Evolutionary conservation across 371 early-diverging fungal genomes (phyloP).

Genomic region (Apophysomyces trapeziformis): DNA sequence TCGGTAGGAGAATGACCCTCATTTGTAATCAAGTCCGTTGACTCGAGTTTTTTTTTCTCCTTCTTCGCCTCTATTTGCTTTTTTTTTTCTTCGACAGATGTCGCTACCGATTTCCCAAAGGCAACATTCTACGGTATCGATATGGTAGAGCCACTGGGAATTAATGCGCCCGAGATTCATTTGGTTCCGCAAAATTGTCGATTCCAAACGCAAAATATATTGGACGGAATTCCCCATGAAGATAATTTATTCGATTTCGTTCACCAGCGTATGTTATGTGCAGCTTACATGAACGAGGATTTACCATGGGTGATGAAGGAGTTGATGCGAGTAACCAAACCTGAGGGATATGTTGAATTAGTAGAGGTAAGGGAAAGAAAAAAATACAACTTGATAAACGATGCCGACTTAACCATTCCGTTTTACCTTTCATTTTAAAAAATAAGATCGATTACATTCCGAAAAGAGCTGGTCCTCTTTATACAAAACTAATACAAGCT

Average conservation of each 20-base stretch:
- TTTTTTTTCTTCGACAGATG: conserved; percentile 20
- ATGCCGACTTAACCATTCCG: no score
- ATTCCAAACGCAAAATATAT: conserved; percentile 23
- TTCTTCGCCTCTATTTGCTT: not conserved
- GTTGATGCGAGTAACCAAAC: conserved; percentile 35
- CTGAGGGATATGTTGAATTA: conserved; percentile 43
- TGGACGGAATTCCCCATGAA: conserved; percentile 25
- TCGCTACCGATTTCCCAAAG: conserved; percentile 39
- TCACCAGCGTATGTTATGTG: conserved; percentile 40
- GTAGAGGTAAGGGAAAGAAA: conserved; percentile 26
- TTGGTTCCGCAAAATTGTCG: conserved; percentile 29
- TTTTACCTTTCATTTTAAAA: not conserved
- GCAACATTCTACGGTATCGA: conserved; percentile 38
- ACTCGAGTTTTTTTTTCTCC: not conserved
- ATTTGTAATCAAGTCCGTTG: no score
- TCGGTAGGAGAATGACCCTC: conserved; percentile 18
- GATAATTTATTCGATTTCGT: conserved; percentile 37
- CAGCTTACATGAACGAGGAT: conserved; percentile 27
- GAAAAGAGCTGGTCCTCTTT: conserved; percentile 26
- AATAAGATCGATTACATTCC: conserved; percentile 21
- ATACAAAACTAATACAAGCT: conserved; percentile 5
- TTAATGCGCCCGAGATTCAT: conserved; percentile 13
- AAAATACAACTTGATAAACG: no score
- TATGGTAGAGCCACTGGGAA: conserved; percentile 20
- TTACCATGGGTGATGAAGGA: conserved; percentile 26